Conservation (phyloP, 441 rosid species). For the Sinapis alba region DNA sequence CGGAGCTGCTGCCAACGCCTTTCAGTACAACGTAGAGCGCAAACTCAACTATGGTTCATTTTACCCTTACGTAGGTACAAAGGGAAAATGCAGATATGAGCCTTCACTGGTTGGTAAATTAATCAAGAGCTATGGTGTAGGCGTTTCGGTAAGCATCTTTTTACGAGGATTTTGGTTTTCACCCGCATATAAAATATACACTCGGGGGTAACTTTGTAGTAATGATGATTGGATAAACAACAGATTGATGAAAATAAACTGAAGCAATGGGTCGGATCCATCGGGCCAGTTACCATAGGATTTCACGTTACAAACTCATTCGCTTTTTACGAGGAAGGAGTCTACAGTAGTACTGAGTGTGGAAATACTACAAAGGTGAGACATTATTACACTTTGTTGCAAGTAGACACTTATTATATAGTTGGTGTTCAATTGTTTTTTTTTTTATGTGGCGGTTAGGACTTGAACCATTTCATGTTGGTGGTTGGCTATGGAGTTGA, state of each 20-base stretch:
- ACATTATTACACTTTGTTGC: neutral
- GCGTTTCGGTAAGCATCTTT: constrained; percentile 61
- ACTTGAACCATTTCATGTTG: constrained; percentile 91
- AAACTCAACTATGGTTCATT: constrained; percentile 71
- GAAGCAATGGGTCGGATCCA: constrained; percentile 77
- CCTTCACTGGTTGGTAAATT: neutral
- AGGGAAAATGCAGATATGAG: constrained; percentile 51
- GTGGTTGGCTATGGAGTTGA: constrained; percentile 96
- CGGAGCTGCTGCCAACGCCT: constrained; percentile 98
- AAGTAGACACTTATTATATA: neutral
- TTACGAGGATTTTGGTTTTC: neutral
- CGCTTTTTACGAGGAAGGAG: constrained; percentile 71
- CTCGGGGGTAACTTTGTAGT: neutral
- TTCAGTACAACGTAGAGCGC: constrained; percentile 58
- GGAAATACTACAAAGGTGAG: constrained; percentile 81
- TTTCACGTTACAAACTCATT: constrained; percentile 68
- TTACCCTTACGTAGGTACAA: constrained; percentile 56
- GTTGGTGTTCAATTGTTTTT: neutral
- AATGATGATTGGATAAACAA: neutral
- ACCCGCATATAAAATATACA: neutral
- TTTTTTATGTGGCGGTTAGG: constrained; percentile 46
- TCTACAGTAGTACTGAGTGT: constrained; percentile 69
- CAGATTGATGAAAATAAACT: constrained; percentile 93
- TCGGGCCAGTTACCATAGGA: constrained; percentile 92
- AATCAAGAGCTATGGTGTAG: constrained; percentile 41